Conservation (phyloP, 1,139 yeast species). For the Trichomonascaceae sp. region DNA sequence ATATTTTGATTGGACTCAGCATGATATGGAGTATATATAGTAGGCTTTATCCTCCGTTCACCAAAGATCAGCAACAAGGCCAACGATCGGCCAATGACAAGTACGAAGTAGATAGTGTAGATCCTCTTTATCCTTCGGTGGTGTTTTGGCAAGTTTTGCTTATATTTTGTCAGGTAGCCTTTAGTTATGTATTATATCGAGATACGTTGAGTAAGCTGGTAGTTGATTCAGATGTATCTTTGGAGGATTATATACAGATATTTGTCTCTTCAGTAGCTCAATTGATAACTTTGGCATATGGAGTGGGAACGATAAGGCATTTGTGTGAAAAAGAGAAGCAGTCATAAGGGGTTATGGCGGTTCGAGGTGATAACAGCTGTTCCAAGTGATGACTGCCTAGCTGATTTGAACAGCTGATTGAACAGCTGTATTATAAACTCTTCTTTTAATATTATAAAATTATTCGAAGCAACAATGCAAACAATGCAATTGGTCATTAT, state of each 20-base stretch:
- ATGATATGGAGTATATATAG: constrained; percentile 18
- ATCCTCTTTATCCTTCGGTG: constrained; percentile 12
- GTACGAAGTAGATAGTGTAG: background rate
- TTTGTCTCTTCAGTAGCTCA: constrained; percentile 5
- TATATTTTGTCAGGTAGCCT: constrained; percentile 3
- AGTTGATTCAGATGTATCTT: background rate
- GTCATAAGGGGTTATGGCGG: no score
- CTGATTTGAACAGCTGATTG: no score
- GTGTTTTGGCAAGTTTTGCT: constrained; percentile 11
- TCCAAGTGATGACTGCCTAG: no score
- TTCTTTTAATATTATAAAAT: no score
- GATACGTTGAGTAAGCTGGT: background rate
- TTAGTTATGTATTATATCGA: constrained; percentile 7
- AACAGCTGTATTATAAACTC: no score
- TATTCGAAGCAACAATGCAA: no score
- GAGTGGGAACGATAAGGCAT: constrained; percentile 2
- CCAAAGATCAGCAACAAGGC: constrained; percentile 7
- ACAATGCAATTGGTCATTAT: no score
- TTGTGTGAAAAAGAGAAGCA: background rate
- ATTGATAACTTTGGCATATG: constrained; percentile 6
- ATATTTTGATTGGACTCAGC: constrained; percentile 18
- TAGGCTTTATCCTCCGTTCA: constrained; percentile 18
- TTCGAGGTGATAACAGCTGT: background rate
- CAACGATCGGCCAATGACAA: constrained; percentile 9
- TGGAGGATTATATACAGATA: constrained; percentile 6